phyloP scores from a whole-genome alignment of 257 asterid genomes.

The Capsicum pubescens region DNA sequence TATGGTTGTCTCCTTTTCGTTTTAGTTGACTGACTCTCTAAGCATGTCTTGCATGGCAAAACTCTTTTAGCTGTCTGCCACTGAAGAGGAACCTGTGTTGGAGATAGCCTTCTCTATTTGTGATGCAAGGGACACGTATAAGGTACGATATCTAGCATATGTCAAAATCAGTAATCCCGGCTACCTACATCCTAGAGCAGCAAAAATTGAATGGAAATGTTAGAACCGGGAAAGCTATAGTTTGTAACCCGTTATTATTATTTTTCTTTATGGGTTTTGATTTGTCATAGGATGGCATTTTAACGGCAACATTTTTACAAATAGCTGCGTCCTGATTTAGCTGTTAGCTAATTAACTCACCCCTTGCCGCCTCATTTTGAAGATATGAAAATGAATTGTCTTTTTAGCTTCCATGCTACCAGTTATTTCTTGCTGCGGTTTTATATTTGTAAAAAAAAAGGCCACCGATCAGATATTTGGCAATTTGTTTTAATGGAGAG shows the following conservation, averaged over 20 bases:
- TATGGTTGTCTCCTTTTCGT: not conserved
- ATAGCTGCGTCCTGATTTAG: not conserved
- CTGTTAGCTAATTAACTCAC: not conserved
- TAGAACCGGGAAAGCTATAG: not conserved
- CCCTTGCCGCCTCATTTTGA: not conserved
- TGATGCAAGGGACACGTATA: constrained; percentile 70
- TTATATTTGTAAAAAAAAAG: not conserved
- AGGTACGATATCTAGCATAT: constrained; percentile 51
- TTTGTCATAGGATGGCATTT: not conserved
- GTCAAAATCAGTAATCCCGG: constrained; percentile 3
- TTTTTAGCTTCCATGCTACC: not conserved
- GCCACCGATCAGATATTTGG: not conserved
- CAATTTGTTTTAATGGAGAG: not conserved
- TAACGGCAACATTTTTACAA: not conserved
- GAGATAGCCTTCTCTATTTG: constrained; percentile 60
- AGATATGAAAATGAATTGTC: not conserved
- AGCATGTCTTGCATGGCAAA: constrained; percentile 27
- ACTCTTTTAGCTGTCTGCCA: constrained; percentile 46
- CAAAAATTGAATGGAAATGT: not conserved
- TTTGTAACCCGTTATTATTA: not conserved
- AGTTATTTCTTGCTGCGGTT: not conserved
- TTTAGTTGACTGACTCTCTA: not conserved
- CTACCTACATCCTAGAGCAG: not conserved
- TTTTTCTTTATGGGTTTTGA: not conserved
- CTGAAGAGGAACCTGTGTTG: constrained; percentile 52